A percentile compares a stretch with the other conserved stretches of the same genome.
phyloP scores from a whole-genome alignment of 768 basidiomycete genomes.

The Rhizopogon vinicolor region DNA sequence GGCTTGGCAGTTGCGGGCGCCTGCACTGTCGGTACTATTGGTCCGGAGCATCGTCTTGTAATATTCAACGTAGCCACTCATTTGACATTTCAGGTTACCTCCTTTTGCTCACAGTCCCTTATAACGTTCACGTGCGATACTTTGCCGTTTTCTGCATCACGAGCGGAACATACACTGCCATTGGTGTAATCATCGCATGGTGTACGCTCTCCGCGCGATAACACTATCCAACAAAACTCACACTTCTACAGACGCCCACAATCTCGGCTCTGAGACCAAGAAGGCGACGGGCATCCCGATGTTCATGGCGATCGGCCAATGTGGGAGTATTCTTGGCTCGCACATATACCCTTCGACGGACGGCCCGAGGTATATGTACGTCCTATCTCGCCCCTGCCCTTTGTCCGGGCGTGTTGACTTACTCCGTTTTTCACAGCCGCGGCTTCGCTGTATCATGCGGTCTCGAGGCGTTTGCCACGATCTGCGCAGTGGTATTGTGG shows the following conservation, averaged over 20 bases:
- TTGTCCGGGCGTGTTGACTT: not conserved
- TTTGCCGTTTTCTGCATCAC: conserved; percentile 78
- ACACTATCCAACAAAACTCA: not conserved
- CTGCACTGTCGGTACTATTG: conserved; percentile 27
- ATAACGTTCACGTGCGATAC: conserved; percentile 61
- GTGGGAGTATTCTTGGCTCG: conserved; percentile 72
- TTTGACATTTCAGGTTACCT: conserved; percentile 52
- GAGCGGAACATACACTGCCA: conserved; percentile 71
- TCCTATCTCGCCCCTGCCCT: not conserved
- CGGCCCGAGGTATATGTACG: conserved; percentile 63
- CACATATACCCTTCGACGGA: conserved; percentile 65
- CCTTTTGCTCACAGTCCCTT: conserved; percentile 48
- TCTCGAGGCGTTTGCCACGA: conserved; percentile 51
- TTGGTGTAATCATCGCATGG: conserved; percentile 75
- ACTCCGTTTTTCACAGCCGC: conserved; percentile 31
- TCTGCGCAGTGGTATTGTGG: conserved; percentile 49
- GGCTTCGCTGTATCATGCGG: conserved; percentile 56
- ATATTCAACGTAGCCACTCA: conserved; percentile 32
- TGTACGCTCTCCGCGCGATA: conserved; percentile 40
- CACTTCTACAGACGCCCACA: conserved; percentile 50
- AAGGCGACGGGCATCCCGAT: conserved; percentile 71
- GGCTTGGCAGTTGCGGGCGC: conserved; percentile 32
- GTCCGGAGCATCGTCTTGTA: conserved; percentile 21
- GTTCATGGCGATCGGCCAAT: conserved; percentile 79
- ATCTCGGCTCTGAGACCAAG: conserved; percentile 75